Base-by-base conservation (phyloP, 345 rosid genomes). In the Viola odorata region DNA sequence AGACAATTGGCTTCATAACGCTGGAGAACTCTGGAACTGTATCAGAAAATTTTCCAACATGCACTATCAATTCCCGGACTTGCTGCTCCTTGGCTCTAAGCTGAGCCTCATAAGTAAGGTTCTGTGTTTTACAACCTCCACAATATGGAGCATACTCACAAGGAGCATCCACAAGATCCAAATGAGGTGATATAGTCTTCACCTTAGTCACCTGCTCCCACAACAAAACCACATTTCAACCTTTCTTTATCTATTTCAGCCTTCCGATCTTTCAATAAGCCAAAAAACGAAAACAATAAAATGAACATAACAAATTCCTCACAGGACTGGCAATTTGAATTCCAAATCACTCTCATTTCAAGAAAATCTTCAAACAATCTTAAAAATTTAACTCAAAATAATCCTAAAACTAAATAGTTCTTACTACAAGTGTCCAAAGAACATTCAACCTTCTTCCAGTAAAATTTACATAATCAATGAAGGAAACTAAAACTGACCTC, bases 71-170 rank as follows among this genome's bases (percentile, higher is more conserved):
- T 56, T 87, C 98, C 55, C 57, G 75, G 40, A 89, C 96, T 71
- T 85, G 94, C 58, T 85, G 85, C 53, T 89, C 90, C 83, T 92
- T 89, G 69, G 89, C 92, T 77, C 74, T 81, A 48, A 87, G 66
- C 78, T 87, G 96, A 82, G 96, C 96, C 73, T 84, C 86, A 53
- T 92, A 89, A 37, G 79, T 65, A 36, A 92, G 72, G 67, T 83
- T 89, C 63, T 92, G 98, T 6, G 90, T 84, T 64, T 89, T 92
- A 67, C 96, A 92, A 52, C 98, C 96, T 9, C 94, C 94, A 65
- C 96, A 89, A 17, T 80, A 75, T 1, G 85, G 73, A 12, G 96
- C 96, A 83, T 89, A 87, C 78, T 85, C 87, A 60, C 96, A 92
- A 58, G 98, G 98, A 23, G 96, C 88, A 62, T 87, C 88, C n/a